Percentiles rank a stretch among this genome's conserved stretches.
These are phyloP conservation scores for Sphagnum magellanicum DNA, from an alignment of 228 moss, liverwort and hornwort genomes.

Conservation along the genomic window DNA sequence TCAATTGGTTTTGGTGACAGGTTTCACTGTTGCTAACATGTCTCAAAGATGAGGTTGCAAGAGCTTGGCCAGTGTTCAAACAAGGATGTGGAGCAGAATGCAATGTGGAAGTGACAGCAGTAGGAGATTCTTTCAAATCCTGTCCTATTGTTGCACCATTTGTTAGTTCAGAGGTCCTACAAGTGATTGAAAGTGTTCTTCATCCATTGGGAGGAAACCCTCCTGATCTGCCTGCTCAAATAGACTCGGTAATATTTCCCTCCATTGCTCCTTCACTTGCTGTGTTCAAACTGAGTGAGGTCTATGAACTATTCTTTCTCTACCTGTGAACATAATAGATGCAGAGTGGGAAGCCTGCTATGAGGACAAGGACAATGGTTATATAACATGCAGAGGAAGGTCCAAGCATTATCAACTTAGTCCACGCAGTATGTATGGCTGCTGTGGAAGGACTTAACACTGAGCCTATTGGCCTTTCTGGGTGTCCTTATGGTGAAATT, in stretches of 20 bases:
- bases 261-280: background rate
- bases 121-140: constrained; percentile 4
- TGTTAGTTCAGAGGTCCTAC: constrained; percentile 32
- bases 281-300: too few relatives aligned
- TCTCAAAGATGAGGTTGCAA: constrained; percentile 42
- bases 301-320: too few relatives aligned
- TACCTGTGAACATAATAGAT: too few relatives aligned
- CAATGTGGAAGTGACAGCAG: constrained; percentile 2
- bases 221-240: constrained; percentile 34
- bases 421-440: too few relatives aligned
- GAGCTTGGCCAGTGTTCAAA: constrained; percentile 40
- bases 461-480: too few relatives aligned
- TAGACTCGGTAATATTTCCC: constrained; percentile 39
- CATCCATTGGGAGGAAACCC: constrained; percentile 23
- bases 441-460: too few relatives aligned
- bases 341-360: too few relatives aligned
- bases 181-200: constrained; percentile 32
- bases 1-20: constrained; percentile 20
- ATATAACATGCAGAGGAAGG: too few relatives aligned
- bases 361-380: too few relatives aligned
- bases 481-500: too few relatives aligned
- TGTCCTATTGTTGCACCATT: constrained; percentile 30
- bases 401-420: too few relatives aligned
- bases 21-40: constrained; percentile 42
- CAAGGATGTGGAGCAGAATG: constrained; percentile 10